These are phyloP conservation scores for Xanthoceras sorbifolium DNA, from an alignment of 345 rosid species.

Conservation along the genomic window DNA sequence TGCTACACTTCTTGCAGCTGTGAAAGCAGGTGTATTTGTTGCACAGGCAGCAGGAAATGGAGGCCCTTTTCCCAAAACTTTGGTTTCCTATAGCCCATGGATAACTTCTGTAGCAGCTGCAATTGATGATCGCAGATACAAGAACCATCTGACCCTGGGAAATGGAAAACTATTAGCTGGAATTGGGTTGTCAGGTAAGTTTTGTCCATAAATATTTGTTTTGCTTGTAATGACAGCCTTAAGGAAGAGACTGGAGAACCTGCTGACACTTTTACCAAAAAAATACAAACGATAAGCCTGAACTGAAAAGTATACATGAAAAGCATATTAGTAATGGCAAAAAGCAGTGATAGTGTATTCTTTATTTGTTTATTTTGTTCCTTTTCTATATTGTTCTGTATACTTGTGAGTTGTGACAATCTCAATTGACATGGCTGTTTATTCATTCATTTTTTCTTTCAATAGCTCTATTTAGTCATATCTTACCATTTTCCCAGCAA, in stretches of 20 bases:
- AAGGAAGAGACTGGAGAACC: conserved; percentile 7
- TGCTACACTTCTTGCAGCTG: conserved; percentile 93
- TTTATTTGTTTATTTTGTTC: neutral
- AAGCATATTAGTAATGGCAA: neutral
- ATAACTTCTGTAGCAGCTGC: conserved; percentile 97
- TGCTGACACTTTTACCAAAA: neutral
- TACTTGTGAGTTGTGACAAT: neutral
- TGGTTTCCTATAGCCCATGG: conserved; percentile 99
- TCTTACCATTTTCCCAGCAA: neutral
- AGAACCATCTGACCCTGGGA: conserved; percentile 84
- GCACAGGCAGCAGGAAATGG: conserved; percentile 99
- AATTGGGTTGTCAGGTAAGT: conserved; percentile 86
- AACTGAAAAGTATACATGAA: neutral
- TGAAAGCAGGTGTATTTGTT: conserved; percentile 96
- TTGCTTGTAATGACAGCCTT: conserved; percentile 6
- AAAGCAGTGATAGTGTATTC: neutral
- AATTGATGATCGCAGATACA: conserved; percentile 91
- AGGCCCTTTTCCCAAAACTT: conserved; percentile 94
- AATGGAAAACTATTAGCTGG: conserved; percentile 90
- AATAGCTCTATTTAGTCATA: neutral
- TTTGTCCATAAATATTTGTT: conserved; percentile 9
- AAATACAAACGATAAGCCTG: neutral
- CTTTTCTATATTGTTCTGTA: neutral
- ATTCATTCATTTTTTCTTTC: conserved; percentile 7
- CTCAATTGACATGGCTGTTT: neutral